These are phyloP conservation scores for Thalassiosira exigua DNA, from an alignment of 352 stramenopile genomes.

Conservation along the genomic window DNA sequence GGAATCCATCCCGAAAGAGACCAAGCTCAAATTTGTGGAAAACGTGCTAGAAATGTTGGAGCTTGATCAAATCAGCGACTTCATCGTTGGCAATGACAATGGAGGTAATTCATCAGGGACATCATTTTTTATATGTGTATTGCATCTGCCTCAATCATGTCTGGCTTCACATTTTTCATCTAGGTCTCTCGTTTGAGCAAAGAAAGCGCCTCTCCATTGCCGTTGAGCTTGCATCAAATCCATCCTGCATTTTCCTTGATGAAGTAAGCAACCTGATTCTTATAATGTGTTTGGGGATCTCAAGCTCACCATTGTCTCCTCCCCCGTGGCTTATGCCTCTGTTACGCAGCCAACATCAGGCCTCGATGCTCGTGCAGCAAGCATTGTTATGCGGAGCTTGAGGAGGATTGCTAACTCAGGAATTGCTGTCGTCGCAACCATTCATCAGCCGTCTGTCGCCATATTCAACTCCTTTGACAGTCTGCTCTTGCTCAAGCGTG, in stretches of 20 bases:
- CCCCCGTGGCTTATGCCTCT: too few species aligned
- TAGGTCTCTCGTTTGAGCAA: constrained; percentile 89
- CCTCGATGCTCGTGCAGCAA: constrained; percentile 81
- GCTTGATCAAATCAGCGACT: constrained; percentile 54
- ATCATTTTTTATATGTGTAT: too few species aligned
- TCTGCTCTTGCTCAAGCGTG: constrained; percentile 88
- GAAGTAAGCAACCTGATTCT: too few species aligned
- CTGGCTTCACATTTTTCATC: too few species aligned
- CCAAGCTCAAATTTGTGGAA: constrained; percentile 56
- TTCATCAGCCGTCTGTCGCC: constrained; percentile 78
- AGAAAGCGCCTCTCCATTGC: constrained; percentile 92
- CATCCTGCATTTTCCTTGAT: constrained; percentile 87
- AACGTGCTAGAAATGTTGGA: constrained; percentile 70
- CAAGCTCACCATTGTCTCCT: too few species aligned
- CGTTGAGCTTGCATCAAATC: constrained; percentile 87
- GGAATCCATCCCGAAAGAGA: constrained; percentile 44
- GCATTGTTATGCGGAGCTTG: constrained; percentile 89
- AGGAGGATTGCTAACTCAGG: constrained; percentile 88
- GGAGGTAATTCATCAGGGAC: too few species aligned
- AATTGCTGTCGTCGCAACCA: constrained; percentile 89
- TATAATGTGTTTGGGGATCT: too few species aligned
- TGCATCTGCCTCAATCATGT: too few species aligned
- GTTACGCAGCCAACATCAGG: constrained; percentile 70
- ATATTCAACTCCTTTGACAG: constrained; percentile 88
- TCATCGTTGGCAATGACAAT: constrained; percentile 75